Percentiles rank a stretch among this genome's conserved stretches.
Evolutionary conservation across 139 green algal genomes (phyloP).

Genomic region (Pycnococcus provasolii): DNA sequence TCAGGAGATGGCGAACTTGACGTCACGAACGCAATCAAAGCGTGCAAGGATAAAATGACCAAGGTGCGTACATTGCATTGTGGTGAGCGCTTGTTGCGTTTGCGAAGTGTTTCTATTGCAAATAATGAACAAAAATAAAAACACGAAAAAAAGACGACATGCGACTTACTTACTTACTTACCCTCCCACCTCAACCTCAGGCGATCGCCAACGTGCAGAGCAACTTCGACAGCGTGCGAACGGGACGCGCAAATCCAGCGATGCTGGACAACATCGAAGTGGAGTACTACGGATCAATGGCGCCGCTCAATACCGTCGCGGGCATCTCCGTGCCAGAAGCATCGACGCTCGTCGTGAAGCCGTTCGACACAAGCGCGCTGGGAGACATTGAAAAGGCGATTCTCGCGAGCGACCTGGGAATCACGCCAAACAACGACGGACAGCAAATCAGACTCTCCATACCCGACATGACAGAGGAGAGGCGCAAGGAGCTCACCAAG

Average conservation of each 20-base stretch:
- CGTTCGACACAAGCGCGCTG: slow-evolving; percentile 78
- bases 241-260: slow-evolving; percentile 70
- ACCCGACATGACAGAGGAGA: slow-evolving; percentile 81
- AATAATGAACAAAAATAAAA: too few species aligned
- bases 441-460: slow-evolving; percentile 81
- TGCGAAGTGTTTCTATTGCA: too few species aligned
- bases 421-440: slow-evolving; percentile 92
- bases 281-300: slow-evolving; percentile 77
- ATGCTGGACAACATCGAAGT: slow-evolving; percentile 88
- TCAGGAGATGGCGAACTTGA: too few species aligned
- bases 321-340: slow-evolving; percentile 71
- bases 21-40: too few species aligned
- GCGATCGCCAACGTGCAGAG: slow-evolving; percentile 1
- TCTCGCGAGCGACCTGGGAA: slow-evolving; percentile 67
- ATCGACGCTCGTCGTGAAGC: slow-evolving; percentile 66
- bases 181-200: too few species aligned
- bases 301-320: slow-evolving; percentile 74
- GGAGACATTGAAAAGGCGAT: slow-evolving; percentile 46
- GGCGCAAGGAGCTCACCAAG: slow-evolving; percentile 59
- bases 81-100: too few species aligned
- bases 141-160: too few species aligned
- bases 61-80: too few species aligned
- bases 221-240: slow-evolving; percentile 80
- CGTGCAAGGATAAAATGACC: too few species aligned
- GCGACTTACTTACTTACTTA: too few species aligned